These are phyloP conservation scores for Limonomyces culmigenus DNA, from an alignment of 1,284 basidiomycete species.

Conservation along the genomic window DNA sequence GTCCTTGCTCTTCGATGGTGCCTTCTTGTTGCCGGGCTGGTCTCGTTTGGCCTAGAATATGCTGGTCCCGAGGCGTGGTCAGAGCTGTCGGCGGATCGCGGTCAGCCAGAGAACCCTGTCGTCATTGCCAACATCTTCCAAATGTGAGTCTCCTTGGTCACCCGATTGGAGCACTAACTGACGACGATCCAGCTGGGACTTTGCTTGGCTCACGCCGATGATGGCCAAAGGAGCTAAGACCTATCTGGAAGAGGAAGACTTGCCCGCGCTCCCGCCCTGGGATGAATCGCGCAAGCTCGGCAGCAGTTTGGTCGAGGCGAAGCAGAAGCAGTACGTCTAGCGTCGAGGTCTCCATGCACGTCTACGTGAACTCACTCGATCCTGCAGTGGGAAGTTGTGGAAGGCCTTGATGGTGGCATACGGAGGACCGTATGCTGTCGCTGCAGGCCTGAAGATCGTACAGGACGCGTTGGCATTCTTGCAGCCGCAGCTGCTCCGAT, in stretches of 20 bases:
- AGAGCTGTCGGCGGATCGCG: slow-evolving; percentile 18
- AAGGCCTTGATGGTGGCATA: slow-evolving; percentile 62
- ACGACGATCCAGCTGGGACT: too few relatives aligned
- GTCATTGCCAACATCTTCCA: slow-evolving; percentile 76
- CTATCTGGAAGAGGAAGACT: slow-evolving; percentile 63
- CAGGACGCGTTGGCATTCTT: slow-evolving; percentile 75
- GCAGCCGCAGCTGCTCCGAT: slow-evolving; percentile 80
- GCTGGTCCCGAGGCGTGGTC: slow-evolving; percentile 44
- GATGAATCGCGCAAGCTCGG: slow-evolving; percentile 69
- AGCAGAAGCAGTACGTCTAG: slow-evolving; percentile 48
- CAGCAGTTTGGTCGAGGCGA: slow-evolving; percentile 36
- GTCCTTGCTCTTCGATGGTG: slow-evolving; percentile 27
- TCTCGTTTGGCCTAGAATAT: slow-evolving; percentile 57
- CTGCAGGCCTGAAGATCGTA: slow-evolving; percentile 49
- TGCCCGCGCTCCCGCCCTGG: slow-evolving; percentile 43
- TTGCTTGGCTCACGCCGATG: slow-evolving; percentile 67
- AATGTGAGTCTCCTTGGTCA: too few relatives aligned
- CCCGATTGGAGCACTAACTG: too few relatives aligned
- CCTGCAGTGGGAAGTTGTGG: slow-evolving; percentile 39
- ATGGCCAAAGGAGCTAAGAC: slow-evolving; percentile 49
- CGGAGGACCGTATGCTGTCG: slow-evolving; percentile 61
- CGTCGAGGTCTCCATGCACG: slow-evolving; percentile 1
- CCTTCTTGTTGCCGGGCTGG: slow-evolving; percentile 28
- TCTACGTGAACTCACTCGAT: background rate
- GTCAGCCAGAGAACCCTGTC: slow-evolving; percentile 51